Evolutionary conservation across 2,329 filamentous ascomycete genomes (phyloP).

Genomic region (Neoarthrinium moseri): DNA sequence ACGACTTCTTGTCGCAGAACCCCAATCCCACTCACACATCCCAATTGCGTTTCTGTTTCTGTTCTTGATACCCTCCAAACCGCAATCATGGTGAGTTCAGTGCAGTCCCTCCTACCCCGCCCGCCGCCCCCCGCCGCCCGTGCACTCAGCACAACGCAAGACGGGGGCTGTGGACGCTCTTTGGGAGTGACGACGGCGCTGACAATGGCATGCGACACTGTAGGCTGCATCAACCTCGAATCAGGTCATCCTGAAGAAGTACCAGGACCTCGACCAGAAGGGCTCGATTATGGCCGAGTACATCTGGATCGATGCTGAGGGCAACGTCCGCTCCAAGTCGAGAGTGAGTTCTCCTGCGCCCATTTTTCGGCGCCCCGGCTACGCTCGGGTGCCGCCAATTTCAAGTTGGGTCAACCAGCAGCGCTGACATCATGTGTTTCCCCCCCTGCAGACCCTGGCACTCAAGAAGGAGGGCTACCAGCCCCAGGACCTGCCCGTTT

Average conservation of each 20-base stretch:
- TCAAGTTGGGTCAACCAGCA: too few relatives aligned
- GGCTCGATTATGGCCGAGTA: conserved; percentile 91
- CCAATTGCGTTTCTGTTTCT: background rate
- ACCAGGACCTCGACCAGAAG: conserved; percentile 86
- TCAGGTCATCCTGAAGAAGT: conserved; percentile 65
- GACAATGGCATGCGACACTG: background rate
- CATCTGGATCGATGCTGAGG: conserved; percentile 84
- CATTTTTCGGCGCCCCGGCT: conserved; percentile 21
- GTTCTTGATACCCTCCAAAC: background rate
- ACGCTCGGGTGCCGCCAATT: conserved; percentile 14
- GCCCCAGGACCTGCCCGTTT: conserved; percentile 51
- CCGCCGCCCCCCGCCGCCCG: background rate
- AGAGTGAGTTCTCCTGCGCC: conserved; percentile 66
- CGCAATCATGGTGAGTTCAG: conserved; percentile 3
- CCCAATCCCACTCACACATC: background rate
- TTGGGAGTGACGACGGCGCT: background rate
- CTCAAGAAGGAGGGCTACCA: conserved; percentile 40
- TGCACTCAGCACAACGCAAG: background rate
- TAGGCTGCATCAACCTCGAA: background rate
- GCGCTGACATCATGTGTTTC: too few relatives aligned
- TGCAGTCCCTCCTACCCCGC: background rate
- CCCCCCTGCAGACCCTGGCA: conserved; percentile 42
- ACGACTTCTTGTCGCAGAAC: background rate
- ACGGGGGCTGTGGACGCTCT: background rate
- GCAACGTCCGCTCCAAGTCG: conserved; percentile 89